phyloP scores from a whole-genome alignment of 1,139 yeast species.

The Scheffersomyces segobiensis region DNA sequence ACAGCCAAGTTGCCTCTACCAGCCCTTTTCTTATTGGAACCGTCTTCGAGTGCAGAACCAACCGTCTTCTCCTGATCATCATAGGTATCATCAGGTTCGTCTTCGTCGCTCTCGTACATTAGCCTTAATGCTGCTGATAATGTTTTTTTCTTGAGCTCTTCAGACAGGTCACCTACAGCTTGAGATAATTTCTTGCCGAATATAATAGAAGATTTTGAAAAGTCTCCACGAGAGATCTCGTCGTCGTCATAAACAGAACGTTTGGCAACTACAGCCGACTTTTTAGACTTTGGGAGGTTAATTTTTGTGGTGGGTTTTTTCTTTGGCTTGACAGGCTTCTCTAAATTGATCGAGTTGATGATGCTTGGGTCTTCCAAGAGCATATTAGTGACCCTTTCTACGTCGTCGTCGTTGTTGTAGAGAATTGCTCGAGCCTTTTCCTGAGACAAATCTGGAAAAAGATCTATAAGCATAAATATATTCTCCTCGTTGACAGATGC shows the following conservation, averaged over 20 bases:
- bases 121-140: constrained; percentile 63
- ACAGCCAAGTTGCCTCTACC: constrained; percentile 11
- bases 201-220: constrained; percentile 14
- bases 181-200: constrained; percentile 23
- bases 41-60: constrained; percentile 27
- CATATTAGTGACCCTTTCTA: constrained; percentile 59
- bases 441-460: constrained; percentile 57
- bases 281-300: constrained; percentile 3
- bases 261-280: constrained; percentile 2
- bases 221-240: constrained; percentile 25
- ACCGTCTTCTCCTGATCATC: constrained; percentile 63
- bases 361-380: constrained; percentile 62
- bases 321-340: constrained; percentile 13
- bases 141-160: constrained; percentile 53
- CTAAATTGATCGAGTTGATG: constrained; percentile 22
- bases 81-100: constrained; percentile 83
- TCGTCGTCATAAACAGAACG: constrained; percentile 32
- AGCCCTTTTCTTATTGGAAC: constrained; percentile 7
- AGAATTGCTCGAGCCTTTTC: constrained; percentile 50
- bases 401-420: constrained; percentile 46
- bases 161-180: constrained; percentile 15
- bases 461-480: constrained; percentile 46
- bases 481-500: constrained; percentile 32
- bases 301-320: constrained; percentile 2
- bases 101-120: constrained; percentile 72